Evolutionary conservation across 192 early-diverging fungal genomes (phyloP).

Genomic region (Coemansia sp.): DNA sequence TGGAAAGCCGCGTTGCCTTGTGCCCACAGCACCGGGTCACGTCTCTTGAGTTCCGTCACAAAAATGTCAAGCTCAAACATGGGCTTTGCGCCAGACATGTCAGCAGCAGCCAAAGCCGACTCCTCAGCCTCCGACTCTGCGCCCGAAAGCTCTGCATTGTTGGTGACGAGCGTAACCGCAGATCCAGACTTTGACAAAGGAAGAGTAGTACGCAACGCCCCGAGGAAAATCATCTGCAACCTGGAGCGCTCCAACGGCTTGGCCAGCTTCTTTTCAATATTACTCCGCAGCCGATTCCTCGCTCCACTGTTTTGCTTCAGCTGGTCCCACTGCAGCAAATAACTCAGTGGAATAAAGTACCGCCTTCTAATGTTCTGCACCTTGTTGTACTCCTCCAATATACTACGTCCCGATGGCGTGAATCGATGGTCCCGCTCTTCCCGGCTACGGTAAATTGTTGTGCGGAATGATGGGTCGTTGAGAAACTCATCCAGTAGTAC

Average conservation of each 20-base stretch:
- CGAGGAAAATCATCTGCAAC: constrained; percentile 39
- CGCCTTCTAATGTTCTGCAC: constrained; percentile 46
- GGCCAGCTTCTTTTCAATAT: constrained; percentile 49
- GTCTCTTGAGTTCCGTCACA: constrained; percentile 48
- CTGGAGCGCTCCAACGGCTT: constrained; percentile 42
- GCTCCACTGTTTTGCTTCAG: constrained; percentile 10
- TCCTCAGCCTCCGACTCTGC: constrained; percentile 7
- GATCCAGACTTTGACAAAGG: constrained; percentile 15
- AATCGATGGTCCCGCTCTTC: constrained; percentile 52
- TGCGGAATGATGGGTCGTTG: constrained; percentile 31
- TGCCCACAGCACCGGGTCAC: constrained; percentile 38
- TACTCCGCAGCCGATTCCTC: constrained; percentile 12
- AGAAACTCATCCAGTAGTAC: constrained; percentile 53
- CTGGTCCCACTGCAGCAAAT: constrained; percentile 51
- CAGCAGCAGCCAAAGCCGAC: constrained; percentile 3
- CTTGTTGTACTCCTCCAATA: constrained; percentile 55
- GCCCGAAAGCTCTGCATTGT: constrained; percentile 1
- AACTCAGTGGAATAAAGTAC: constrained; percentile 54
- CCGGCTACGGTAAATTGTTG: constrained; percentile 53
- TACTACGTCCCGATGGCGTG: constrained; percentile 28
- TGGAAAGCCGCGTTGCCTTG: constrained; percentile 34
- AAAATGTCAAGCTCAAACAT: constrained; percentile 53
- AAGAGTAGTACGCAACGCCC: not conserved
- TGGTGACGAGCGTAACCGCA: not conserved
- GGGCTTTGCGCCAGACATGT: constrained; percentile 20